phyloP scores from a whole-genome alignment of 2,329 filamentous ascomycete genomes.

The Diaporthe humulicola region DNA sequence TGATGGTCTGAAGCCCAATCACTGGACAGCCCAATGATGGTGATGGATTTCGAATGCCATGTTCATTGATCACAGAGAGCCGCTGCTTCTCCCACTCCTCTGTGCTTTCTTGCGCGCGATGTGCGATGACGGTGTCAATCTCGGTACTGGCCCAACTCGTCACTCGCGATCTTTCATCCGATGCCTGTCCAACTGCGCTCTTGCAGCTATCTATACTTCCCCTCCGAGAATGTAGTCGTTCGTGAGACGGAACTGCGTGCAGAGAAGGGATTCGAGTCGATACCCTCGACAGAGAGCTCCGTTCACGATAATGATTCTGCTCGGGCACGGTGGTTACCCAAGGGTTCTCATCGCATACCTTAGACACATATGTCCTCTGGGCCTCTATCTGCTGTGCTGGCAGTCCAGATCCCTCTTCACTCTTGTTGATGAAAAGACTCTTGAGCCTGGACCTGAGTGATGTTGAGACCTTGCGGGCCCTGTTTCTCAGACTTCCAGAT shows the following conservation, averaged over 20 bases:
- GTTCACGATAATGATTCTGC: constrained; percentile 32
- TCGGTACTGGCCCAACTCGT: constrained; percentile 81
- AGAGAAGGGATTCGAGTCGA: constrained; percentile 64
- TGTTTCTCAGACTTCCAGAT: constrained; percentile 59
- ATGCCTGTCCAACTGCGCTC: constrained; percentile 52
- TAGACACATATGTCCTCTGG: constrained; percentile 49
- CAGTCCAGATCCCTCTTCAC: constrained; percentile 51
- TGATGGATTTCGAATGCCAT: constrained; percentile 58
- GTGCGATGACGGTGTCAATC: constrained; percentile 64
- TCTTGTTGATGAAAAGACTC: constrained; percentile 64
- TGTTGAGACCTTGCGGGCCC: constrained; percentile 72
- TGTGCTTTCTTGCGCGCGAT: constrained; percentile 51
- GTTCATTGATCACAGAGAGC: constrained; percentile 75
- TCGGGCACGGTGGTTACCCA: neutral
- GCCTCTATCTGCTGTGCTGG: constrained; percentile 68
- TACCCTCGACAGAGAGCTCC: constrained; percentile 57
- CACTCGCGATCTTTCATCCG: constrained; percentile 72
- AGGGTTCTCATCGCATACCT: constrained; percentile 39
- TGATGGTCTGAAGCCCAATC: constrained; percentile 46
- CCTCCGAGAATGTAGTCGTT: constrained; percentile 64
- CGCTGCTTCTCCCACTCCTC: constrained; percentile 67
- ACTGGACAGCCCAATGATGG: constrained; percentile 49
- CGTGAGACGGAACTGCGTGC: constrained; percentile 59
- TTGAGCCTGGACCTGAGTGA: constrained; percentile 73
- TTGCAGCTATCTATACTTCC: constrained; percentile 67